Evolutionary conservation across 768 basidiomycete species (phyloP), one percentile per base, ranked within the genome.

Genomic region (Chalciporus chontae): DNA sequence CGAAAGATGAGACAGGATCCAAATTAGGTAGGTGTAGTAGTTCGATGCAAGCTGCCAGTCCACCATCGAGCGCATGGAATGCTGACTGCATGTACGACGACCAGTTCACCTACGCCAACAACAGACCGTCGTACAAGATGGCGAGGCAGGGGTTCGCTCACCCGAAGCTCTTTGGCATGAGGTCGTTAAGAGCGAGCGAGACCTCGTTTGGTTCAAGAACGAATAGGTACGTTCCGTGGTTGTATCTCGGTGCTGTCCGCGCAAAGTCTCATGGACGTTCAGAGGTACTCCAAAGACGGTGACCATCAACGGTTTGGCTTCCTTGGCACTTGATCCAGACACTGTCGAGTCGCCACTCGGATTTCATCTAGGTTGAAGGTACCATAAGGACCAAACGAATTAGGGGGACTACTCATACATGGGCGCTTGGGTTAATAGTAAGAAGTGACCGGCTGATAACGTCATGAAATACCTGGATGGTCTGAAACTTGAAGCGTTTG

Each of bases 391-490:
- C 52, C 70, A 74, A 58, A 71, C 72, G 14, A 74, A 74, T 55
- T 65, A 65, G 47, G 72, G 72, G 54, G 72, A 75, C 57, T 73
- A 73, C 59, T 67, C n/a, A n/a, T n/a, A n/a, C n/a, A n/a, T n/a
- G n/a, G n/a, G n/a, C n/a, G n/a, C n/a, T n/a, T n/a, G n/a, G n/a
- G n/a, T n/a, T n/a, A n/a, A n/a, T n/a, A n/a, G n/a, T n/a, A n/a
- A n/a, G n/a, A n/a, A n/a, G n/a, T n/a, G n/a, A n/a, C n/a, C n/a
- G n/a, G n/a, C n/a, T n/a, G n/a, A n/a, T n/a, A n/a, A n/a, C n/a
- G n/a, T n/a, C n/a, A n/a, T n/a, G n/a, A n/a, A n/a, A n/a, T n/a
- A n/a, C n/a, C n/a, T n/a, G n/a, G n/a, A n/a, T n/a, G n/a, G n/a
- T n/a, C n/a, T n/a, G 9, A 46, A 52, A 52, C 61, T 60, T 8